Conservation (phyloP, 495 filamentous ascomycete genomes). For the Aspergillus hancockii region DNA sequence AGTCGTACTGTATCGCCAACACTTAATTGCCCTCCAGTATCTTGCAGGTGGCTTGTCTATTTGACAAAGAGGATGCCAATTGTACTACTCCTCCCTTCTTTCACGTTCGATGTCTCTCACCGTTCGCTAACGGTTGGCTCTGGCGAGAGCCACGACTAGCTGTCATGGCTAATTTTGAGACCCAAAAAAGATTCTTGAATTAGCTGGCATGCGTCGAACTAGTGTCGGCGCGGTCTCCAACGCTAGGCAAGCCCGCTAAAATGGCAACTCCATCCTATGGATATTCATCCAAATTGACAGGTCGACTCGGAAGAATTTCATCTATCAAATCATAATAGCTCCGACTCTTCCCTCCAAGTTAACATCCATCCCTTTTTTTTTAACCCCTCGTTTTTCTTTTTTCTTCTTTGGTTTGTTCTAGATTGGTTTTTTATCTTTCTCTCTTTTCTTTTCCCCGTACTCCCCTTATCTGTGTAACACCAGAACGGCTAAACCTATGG, state of each 20-base stretch:
- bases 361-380: not conserved
- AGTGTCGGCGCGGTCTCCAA: conserved; percentile 1
- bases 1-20: not conserved
- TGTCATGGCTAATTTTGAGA: not conserved
- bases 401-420: not conserved
- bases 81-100: not conserved
- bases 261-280: not conserved
- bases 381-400: not conserved
- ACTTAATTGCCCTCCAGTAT: not conserved
- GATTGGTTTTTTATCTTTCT: conserved; percentile 5
- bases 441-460: too few species aligned
- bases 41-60: not conserved
- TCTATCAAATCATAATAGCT: conserved; percentile 8
- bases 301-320: conserved; percentile 7
- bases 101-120: not conserved
- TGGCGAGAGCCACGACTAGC: conserved; percentile 1
- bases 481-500: not conserved
- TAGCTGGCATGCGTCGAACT: not conserved
- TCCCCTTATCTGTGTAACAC: not conserved
- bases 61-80: not conserved
- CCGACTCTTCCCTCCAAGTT: not conserved
- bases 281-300: conserved; percentile 15
- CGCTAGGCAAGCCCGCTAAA: not conserved
- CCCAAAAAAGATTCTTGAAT: not conserved
- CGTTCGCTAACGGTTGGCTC: not conserved